Evolutionary conservation across 352 stramenopile genomes (phyloP).

Genomic region (Phytophthora litchii): DNA sequence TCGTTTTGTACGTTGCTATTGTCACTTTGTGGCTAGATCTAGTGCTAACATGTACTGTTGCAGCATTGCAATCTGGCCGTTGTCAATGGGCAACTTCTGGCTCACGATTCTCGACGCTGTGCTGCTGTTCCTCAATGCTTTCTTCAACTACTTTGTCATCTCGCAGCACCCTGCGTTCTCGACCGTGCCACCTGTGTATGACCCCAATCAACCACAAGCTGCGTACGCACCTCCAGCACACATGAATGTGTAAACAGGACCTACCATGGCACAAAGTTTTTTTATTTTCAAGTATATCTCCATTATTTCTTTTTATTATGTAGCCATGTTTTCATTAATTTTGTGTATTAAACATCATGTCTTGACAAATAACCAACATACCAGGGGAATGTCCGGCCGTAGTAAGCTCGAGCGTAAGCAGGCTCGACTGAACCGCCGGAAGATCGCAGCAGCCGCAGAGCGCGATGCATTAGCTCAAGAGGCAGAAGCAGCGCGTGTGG

Average conservation of each 20-base stretch:
- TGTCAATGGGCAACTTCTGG: constrained; percentile 92
- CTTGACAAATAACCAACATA: background rate
- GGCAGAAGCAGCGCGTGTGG: constrained; percentile 31
- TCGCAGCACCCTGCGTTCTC: constrained; percentile 77
- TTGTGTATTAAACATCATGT: too few relatives aligned
- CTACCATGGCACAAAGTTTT: constrained; percentile 5
- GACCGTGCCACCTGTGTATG: constrained; percentile 40
- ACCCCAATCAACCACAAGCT: constrained; percentile 30
- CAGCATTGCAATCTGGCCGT: constrained; percentile 89
- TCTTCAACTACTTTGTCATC: constrained; percentile 93
- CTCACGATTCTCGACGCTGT: constrained; percentile 88
- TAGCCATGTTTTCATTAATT: too few relatives aligned
- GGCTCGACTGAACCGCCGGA: constrained; percentile 43
- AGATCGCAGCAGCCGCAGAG: constrained; percentile 34
- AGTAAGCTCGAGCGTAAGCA: constrained; percentile 57
- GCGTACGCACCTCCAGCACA: constrained; percentile 24
- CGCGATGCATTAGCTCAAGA: constrained; percentile 32
- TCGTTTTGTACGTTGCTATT: constrained; percentile 78
- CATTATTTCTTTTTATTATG: too few relatives aligned
- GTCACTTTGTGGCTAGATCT: background rate
- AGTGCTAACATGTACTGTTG: background rate
- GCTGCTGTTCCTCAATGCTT: constrained; percentile 88
- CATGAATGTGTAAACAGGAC: constrained; percentile 33
- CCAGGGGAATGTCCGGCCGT: constrained; percentile 3
- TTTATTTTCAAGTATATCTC: constrained; percentile 24